A percentile compares a stretch with the other conserved stretches of the same genome.
These are phyloP conservation scores for Starmera caribaea DNA, from an alignment of 805 yeast species.

Conservation along the genomic window DNA sequence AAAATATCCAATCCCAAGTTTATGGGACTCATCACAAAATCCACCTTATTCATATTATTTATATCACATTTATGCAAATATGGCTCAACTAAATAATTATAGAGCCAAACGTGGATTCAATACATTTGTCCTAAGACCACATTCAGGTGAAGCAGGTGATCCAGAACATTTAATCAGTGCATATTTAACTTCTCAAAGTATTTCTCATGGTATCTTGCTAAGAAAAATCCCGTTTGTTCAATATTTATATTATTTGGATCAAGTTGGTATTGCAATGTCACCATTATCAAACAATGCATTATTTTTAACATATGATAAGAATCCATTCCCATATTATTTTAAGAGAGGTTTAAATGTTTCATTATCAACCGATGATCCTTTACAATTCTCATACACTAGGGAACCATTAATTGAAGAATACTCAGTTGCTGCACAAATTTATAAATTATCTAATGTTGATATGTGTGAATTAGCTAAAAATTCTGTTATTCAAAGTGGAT, in stretches of 20 bases:
- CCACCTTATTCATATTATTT: conserved; percentile 98
- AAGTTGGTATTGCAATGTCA: conserved; percentile 96
- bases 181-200: conserved; percentile 81
- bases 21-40: conserved; percentile 70
- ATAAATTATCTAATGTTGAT: conserved; percentile 87
- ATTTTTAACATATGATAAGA: conserved; percentile 91
- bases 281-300: conserved; percentile 95
- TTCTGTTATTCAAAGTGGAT: conserved; percentile 90
- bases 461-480: conserved; percentile 95
- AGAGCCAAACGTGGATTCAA: conserved; percentile 67
- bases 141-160: conserved; percentile 99
- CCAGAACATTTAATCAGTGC: conserved; percentile 94
- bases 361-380: conserved; percentile 93
- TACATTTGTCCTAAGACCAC: conserved; percentile 93
- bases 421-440: conserved; percentile 96
- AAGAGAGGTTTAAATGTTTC: conserved; percentile 92
- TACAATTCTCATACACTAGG: conserved; percentile 93
- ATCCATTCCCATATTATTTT: conserved; percentile 88
- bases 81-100: conserved; percentile 80
- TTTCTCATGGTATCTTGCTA: conserved; percentile 89
- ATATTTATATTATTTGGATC: conserved; percentile 86
- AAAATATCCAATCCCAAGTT: conserved; percentile 76
- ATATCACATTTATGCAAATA: conserved; percentile 79
- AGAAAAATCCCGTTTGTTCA: conserved; percentile 94
- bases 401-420: conserved; percentile 97